Percentiles rank a stretch among this genome's conserved stretches.
phyloP scores from a whole-genome alignment of 257 asterid genomes.

The Nicotiana knightiana region DNA sequence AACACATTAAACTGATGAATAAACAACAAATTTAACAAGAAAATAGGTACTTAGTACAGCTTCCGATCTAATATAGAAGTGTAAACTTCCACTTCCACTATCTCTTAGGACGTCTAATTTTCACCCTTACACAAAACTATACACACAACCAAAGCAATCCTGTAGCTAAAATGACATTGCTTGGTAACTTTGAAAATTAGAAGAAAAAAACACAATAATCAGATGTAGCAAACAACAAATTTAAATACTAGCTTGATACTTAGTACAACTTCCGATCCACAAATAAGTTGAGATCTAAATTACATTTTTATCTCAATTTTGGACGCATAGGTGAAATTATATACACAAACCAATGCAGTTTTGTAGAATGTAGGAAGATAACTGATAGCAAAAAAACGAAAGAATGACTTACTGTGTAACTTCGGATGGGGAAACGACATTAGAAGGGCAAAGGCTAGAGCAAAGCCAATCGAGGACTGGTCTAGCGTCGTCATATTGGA shows the following conservation, averaged over 20 bases:
- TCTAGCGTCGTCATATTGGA: constrained; percentile 93
- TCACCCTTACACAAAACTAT: not conserved
- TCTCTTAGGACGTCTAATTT: not conserved
- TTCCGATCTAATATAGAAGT: not conserved
- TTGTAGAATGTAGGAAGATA: not conserved
- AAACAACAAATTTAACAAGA: not conserved
- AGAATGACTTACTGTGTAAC: constrained; percentile 56
- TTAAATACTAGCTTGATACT: not conserved
- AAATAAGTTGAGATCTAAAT: not conserved
- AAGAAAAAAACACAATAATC: not conserved
- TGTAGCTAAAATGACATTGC: not conserved
- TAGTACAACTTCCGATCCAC: not conserved
- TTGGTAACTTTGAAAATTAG: not conserved
- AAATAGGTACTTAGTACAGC: not conserved
- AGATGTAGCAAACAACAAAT: not conserved
- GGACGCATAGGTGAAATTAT: not conserved
- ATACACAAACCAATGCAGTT: not conserved
- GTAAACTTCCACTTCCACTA: not conserved
- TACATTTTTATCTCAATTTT: not conserved
- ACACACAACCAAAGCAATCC: not conserved
- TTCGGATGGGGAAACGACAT: constrained; percentile 78
- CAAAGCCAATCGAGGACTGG: constrained; percentile 97
- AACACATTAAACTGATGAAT: not conserved
- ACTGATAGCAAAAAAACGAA: not conserved
- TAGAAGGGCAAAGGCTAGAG: constrained; percentile 91